Evolutionary conservation across 2,329 filamentous ascomycete species (phyloP).

Genomic region (Pseudofabraea citricarpa): DNA sequence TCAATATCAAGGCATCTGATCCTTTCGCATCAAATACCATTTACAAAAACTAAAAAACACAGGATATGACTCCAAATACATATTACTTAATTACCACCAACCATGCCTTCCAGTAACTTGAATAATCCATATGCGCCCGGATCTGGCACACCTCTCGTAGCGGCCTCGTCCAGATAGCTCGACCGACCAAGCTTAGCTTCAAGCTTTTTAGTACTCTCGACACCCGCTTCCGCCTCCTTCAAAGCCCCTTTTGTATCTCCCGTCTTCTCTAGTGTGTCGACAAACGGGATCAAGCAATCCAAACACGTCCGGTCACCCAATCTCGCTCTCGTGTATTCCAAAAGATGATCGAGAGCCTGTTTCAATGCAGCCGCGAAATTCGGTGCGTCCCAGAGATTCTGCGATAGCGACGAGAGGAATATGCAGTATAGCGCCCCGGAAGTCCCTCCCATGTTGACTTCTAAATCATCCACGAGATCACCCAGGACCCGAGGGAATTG

Average conservation of each 20-base stretch:
- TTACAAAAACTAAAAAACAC: not conserved
- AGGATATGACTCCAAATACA: not conserved
- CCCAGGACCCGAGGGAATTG: constrained; percentile 15
- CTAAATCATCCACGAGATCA: constrained; percentile 22
- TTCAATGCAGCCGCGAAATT: constrained; percentile 14
- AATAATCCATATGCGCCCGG: constrained; percentile 49
- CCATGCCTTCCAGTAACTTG: constrained; percentile 18
- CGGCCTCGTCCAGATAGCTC: constrained; percentile 46
- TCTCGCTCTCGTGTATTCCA: constrained; percentile 23
- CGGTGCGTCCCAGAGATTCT: constrained; percentile 10
- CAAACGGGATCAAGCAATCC: constrained; percentile 28
- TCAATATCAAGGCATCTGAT: too few species aligned
- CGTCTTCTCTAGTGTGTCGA: constrained; percentile 29
- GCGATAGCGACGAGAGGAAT: constrained; percentile 20
- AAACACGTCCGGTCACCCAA: constrained; percentile 27
- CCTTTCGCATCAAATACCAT: not conserved
- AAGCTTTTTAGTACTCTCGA: constrained; percentile 47
- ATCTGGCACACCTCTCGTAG: constrained; percentile 46
- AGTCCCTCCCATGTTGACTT: constrained; percentile 28
- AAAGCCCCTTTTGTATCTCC: constrained; percentile 40
- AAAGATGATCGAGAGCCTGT: constrained; percentile 16
- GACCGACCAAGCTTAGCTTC: constrained; percentile 48
- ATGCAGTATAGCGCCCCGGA: constrained; percentile 28
- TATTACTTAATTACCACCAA: not conserved
- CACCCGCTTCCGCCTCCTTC: constrained; percentile 40